These are phyloP conservation scores for Straminergon stramineum DNA, from an alignment of 225 moss, liverwort and hornwort genomes.

Conservation along the genomic window DNA sequence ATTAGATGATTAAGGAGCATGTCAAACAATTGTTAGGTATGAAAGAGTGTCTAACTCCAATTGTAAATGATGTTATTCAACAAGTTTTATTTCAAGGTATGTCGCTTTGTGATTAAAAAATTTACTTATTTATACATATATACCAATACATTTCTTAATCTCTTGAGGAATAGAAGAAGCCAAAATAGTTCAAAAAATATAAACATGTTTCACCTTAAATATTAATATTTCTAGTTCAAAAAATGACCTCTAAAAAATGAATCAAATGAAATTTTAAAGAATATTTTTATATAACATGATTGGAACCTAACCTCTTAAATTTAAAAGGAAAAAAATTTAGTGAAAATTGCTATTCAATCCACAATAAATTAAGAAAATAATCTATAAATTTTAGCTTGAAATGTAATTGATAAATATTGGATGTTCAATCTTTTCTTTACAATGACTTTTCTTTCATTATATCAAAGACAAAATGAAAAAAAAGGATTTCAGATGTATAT, in stretches of 20 bases:
- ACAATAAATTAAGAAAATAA: background rate
- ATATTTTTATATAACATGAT: background rate
- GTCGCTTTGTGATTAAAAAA: background rate
- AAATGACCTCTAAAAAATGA: too few species aligned
- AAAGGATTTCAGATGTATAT: too few species aligned
- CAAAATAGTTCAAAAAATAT: background rate
- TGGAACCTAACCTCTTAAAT: background rate
- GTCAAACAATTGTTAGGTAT: background rate
- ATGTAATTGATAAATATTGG: too few species aligned
- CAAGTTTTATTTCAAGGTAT: background rate
- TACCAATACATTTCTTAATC: background rate
- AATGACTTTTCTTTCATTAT: too few species aligned
- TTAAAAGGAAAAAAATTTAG: background rate
- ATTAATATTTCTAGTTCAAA: background rate
- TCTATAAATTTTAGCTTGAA: too few species aligned
- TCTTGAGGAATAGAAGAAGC: background rate
- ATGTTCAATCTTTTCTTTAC: too few species aligned
- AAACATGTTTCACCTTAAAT: background rate
- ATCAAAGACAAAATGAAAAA: too few species aligned
- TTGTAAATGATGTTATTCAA: background rate
- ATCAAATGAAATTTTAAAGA: rapidly evolving
- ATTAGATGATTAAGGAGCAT: background rate
- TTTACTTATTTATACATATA: background rate
- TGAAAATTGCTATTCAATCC: background rate
- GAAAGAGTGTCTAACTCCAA: background rate